These are phyloP conservation scores for Diaporthe batatas DNA, from an alignment of 2,329 filamentous ascomycete genomes.

Conservation along the genomic window DNA sequence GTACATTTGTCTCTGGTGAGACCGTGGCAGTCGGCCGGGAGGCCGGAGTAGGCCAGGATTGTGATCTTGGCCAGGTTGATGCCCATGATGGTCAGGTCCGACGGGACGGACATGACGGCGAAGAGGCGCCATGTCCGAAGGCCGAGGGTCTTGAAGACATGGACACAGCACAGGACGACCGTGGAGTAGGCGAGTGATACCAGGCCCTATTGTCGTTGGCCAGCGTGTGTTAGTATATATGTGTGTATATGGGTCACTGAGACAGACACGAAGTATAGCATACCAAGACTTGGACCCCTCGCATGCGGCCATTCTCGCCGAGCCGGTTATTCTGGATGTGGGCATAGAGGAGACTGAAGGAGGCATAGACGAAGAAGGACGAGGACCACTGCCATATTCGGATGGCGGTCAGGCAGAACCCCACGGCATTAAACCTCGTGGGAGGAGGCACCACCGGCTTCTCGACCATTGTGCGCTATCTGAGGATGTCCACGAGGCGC, in stretches of 20 bases:
- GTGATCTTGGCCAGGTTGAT: constrained; percentile 45
- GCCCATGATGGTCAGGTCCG: constrained; percentile 46
- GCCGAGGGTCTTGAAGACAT: constrained; percentile 42
- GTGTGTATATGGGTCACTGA: background rate
- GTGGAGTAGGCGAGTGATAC: constrained; percentile 44
- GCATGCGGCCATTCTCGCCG: constrained; percentile 36
- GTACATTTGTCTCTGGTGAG: constrained; percentile 42
- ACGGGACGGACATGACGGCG: constrained; percentile 43
- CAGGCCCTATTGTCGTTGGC: constrained; percentile 40
- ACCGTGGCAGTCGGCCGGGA: constrained; percentile 42
- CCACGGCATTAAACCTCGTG: constrained; percentile 41
- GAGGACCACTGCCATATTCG: constrained; percentile 46
- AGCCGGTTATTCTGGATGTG: constrained; percentile 37
- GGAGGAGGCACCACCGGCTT: constrained; percentile 21
- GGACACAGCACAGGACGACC: constrained; percentile 42
- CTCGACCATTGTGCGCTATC: constrained; percentile 35
- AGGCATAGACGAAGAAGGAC: constrained; percentile 50
- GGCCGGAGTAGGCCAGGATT: constrained; percentile 41
- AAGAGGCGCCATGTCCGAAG: constrained; percentile 42
- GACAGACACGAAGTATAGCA: background rate
- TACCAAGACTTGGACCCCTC: constrained; percentile 40
- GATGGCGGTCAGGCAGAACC: constrained; percentile 41
- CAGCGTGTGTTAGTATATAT: background rate
- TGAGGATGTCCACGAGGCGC: background rate
- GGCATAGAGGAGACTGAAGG: constrained; percentile 39